These are phyloP conservation scores for Russula lepida DNA, from an alignment of 768 basidiomycete genomes.

Conservation along the genomic window DNA sequence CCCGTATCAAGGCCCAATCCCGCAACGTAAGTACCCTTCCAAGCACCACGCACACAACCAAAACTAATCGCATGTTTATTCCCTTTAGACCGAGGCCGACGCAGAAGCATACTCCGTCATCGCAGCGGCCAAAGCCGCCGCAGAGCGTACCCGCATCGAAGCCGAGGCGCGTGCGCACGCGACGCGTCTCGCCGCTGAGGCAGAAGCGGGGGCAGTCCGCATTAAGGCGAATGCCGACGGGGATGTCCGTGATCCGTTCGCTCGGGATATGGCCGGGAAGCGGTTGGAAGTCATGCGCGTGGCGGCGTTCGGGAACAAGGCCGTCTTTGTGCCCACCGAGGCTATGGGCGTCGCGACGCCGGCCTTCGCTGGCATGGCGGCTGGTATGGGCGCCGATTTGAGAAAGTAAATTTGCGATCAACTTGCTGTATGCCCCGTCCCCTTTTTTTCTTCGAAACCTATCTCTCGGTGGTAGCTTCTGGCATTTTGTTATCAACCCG, in stretches of 20 bases:
- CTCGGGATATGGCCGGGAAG: constrained; percentile 67
- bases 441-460: no score
- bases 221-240: constrained; percentile 58
- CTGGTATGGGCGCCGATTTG: constrained; percentile 42
- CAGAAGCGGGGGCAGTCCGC: constrained; percentile 61
- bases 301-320: constrained; percentile 57
- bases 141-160: constrained; percentile 56
- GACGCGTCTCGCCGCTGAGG: constrained; percentile 63
- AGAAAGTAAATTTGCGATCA: neutral
- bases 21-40: constrained; percentile 34
- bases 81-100: constrained; percentile 55
- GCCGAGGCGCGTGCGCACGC: constrained; percentile 74
- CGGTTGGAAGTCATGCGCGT: constrained; percentile 57
- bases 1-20: constrained; percentile 64
- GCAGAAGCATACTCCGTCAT: constrained; percentile 67
- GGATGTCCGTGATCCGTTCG: constrained; percentile 53
- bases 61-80: neutral
- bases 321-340: constrained; percentile 64
- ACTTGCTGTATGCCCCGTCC: no score
- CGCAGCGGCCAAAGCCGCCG: constrained; percentile 66
- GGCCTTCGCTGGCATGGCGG: constrained; percentile 64
- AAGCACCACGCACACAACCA: neutral
- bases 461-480: no score
- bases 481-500: no score
- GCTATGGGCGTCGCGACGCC: constrained; percentile 45